These are phyloP conservation scores for Orbilia brochopaga DNA, from an alignment of 2,329 filamentous ascomycete genomes.

Conservation along the genomic window DNA sequence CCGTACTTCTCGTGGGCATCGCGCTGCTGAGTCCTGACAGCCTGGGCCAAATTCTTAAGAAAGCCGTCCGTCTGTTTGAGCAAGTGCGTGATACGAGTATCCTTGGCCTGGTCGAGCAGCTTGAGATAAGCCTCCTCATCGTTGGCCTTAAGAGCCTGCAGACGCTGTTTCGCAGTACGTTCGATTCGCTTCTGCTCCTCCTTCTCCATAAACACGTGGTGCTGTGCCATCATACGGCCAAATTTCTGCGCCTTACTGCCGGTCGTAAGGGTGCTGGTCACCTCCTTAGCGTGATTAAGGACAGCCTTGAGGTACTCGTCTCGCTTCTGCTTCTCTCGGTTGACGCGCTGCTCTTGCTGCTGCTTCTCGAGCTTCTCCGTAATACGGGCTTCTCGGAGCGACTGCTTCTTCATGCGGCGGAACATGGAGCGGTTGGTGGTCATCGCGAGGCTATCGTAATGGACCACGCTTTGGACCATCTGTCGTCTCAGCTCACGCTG, in stretches of 20 bases:
- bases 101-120: slow-evolving; percentile 95
- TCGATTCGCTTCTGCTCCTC: slow-evolving; percentile 99
- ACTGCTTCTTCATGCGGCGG: slow-evolving; percentile 96
- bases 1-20: slow-evolving; percentile 80
- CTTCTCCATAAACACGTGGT: slow-evolving; percentile 96
- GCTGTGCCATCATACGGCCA: slow-evolving; percentile 82
- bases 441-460: slow-evolving; percentile 95
- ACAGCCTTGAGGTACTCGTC: slow-evolving; percentile 88
- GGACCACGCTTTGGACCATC: slow-evolving; percentile 88
- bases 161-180: slow-evolving; percentile 97
- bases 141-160: slow-evolving; percentile 97
- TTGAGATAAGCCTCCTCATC: slow-evolving; percentile 99
- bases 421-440: slow-evolving; percentile 91
- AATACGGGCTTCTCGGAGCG: slow-evolving; percentile 89
- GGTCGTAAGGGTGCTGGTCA: slow-evolving; percentile 63
- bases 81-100: slow-evolving; percentile 97
- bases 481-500: slow-evolving; percentile 84
- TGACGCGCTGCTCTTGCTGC: slow-evolving; percentile 92
- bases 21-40: slow-evolving; percentile 91
- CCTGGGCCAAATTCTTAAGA: slow-evolving; percentile 90
- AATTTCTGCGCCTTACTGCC: slow-evolving; percentile 78
- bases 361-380: slow-evolving; percentile 99
- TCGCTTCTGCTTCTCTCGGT: slow-evolving; percentile 97
- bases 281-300: slow-evolving; percentile 78
- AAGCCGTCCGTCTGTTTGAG: slow-evolving; percentile 97